Evolutionary conservation across 2,329 filamentous ascomycete species (phyloP).

Genomic region (Atkinsonella texensis): DNA sequence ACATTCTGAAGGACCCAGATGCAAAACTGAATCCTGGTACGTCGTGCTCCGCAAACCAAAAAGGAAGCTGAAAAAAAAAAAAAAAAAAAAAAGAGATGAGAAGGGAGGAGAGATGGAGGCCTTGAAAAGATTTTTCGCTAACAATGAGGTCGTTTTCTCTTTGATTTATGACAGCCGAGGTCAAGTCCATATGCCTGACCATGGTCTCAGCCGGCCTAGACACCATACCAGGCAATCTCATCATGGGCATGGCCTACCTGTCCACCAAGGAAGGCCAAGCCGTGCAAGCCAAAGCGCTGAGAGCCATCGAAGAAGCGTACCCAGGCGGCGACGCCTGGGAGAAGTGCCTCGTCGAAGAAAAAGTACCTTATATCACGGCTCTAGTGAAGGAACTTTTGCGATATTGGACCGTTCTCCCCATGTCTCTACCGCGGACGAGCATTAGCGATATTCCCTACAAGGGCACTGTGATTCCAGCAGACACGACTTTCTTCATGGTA

Average conservation of each 20-base stretch:
- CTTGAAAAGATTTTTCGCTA: background rate
- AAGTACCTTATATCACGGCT: conserved; percentile 64
- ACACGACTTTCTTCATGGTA: conserved; percentile 71
- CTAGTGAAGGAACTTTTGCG: conserved; percentile 68
- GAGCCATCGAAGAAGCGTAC: conserved; percentile 59
- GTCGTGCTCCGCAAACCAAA: background rate
- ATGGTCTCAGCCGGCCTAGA: conserved; percentile 76
- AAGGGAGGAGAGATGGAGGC: too few species aligned
- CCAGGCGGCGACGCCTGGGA: conserved; percentile 68
- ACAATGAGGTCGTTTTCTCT: background rate
- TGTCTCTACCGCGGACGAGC: conserved; percentile 60
- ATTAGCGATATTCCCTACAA: conserved; percentile 63
- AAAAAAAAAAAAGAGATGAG: background rate
- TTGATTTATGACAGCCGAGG: conserved; percentile 41
- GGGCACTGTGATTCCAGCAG: conserved; percentile 54
- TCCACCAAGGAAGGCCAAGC: conserved; percentile 54
- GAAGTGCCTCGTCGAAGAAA: conserved; percentile 59
- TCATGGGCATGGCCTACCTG: conserved; percentile 69
- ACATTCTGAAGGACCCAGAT: conserved; percentile 43
- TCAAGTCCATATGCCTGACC: conserved; percentile 70
- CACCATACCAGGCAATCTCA: conserved; percentile 67
- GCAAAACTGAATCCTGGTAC: conserved; percentile 26
- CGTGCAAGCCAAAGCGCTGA: conserved; percentile 57
- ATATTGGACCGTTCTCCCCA: conserved; percentile 69
- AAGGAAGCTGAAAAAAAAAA: background rate